A percentile compares a stretch with the other conserved stretches of the same genome.
These are phyloP conservation scores for Priceomyces medius DNA, from an alignment of 805 yeast species.

Conservation along the genomic window DNA sequence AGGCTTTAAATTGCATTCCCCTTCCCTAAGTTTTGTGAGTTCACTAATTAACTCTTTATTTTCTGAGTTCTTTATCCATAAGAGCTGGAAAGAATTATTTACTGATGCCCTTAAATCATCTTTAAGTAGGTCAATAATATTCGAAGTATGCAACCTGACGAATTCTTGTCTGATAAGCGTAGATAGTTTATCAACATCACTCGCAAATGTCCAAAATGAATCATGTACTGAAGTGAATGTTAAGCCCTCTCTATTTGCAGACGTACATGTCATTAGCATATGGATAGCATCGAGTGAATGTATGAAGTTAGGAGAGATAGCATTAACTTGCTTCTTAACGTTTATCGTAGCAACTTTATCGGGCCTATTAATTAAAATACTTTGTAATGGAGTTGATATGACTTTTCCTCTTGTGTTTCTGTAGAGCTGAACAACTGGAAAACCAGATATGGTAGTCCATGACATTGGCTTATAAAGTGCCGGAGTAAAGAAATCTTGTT, in stretches of 20 bases:
- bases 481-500: conserved; percentile 19
- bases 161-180: conserved; percentile 32
- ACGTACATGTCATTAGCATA: conserved; percentile 34
- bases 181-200: conserved; percentile 27
- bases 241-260: conserved; percentile 17
- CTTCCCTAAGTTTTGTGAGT: conserved; percentile 7
- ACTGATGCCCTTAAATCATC: conserved; percentile 25
- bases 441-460: conserved; percentile 43
- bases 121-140: conserved; percentile 23
- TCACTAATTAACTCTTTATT: conserved; percentile 10
- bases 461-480: conserved; percentile 32
- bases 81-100: conserved; percentile 29
- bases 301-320: conserved; percentile 43
- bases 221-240: conserved; percentile 43
- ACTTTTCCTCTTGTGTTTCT: conserved; percentile 12
- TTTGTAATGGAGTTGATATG: conserved; percentile 24
- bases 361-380: conserved; percentile 16
- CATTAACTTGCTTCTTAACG: conserved; percentile 31
- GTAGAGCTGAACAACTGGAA: conserved; percentile 42
- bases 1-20: conserved; percentile 3
- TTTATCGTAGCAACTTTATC: conserved; percentile 23
- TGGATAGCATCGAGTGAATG: conserved; percentile 44
- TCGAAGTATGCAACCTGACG: conserved; percentile 30
- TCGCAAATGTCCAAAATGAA: conserved; percentile 43
- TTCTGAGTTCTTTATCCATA: conserved; percentile 24